A percentile compares a stretch with the other conserved stretches of the same genome.
Evolutionary conservation across 441 rosid species (phyloP).

Genomic region (Gossypium schwendimanii): DNA sequence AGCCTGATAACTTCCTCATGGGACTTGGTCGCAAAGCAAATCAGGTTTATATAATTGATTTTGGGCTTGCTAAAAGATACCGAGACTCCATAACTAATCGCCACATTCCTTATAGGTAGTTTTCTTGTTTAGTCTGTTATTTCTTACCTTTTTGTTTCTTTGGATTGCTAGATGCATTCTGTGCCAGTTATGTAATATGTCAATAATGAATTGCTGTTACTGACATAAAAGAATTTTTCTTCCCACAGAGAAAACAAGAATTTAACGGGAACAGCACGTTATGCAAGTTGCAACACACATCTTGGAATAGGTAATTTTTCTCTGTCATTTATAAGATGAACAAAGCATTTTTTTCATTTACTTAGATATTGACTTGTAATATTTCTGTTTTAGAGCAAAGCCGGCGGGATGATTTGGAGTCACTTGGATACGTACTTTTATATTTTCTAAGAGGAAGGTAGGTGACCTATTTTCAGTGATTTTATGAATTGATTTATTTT

Average conservation of each 20-base stretch:
- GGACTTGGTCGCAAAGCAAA: conserved; percentile 89
- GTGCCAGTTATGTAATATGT: neutral
- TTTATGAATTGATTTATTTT: neutral
- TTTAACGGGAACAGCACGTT: conserved; percentile 74
- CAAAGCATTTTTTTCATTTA: neutral
- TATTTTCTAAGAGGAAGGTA: conserved; percentile 70
- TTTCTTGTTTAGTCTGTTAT: neutral
- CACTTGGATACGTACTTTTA: conserved; percentile 59
- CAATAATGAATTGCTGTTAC: neutral
- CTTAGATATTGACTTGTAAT: conserved; percentile 3
- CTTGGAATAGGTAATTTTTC: conserved; percentile 52
- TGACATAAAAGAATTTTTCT: neutral
- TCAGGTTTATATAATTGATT: conserved; percentile 75
- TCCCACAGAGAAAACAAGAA: conserved; percentile 57
- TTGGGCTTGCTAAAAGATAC: conserved; percentile 75
- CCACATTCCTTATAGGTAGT: conserved; percentile 65
- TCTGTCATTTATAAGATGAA: neutral
- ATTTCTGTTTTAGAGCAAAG: conserved; percentile 50
- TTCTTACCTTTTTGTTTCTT: neutral
- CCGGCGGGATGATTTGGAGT: conserved; percentile 64
- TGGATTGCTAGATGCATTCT: conserved; percentile 3
- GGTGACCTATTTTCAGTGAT: neutral
- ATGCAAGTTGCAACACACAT: conserved; percentile 75
- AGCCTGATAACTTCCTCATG: conserved; percentile 95
- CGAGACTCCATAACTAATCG: conserved; percentile 60